Conservation (phyloP, 805 yeast genomes). For the Kodamaea sagamina region DNA sequence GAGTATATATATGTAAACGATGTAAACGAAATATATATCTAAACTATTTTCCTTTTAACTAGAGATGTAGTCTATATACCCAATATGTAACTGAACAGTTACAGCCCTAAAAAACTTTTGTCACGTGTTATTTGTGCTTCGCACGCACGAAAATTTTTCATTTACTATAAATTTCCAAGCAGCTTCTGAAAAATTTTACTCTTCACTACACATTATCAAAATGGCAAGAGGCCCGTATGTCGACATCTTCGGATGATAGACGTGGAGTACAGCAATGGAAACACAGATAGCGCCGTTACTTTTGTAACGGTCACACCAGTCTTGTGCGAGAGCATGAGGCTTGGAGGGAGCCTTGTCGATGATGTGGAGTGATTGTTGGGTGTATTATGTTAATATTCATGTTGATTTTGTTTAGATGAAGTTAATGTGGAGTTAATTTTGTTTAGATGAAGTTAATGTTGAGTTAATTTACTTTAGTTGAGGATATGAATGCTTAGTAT, state of each 20-base stretch:
- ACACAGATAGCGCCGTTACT: conserved; percentile 19
- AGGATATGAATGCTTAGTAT: too few relatives aligned
- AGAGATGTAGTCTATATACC: not conserved
- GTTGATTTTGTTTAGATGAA: not conserved
- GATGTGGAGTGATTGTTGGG: conserved; percentile 21
- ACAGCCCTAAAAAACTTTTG: too few relatives aligned
- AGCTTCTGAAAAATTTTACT: conserved; percentile 5
- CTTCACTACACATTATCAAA: conserved; percentile 26
- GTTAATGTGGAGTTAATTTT: not conserved
- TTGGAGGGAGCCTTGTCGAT: conserved; percentile 51
- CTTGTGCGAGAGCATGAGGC: conserved; percentile 2
- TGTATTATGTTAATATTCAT: not conserved
- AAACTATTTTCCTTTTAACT: too few relatives aligned
- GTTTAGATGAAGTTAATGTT: not conserved
- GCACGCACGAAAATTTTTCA: conserved; percentile 2
- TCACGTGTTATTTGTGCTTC: too few relatives aligned
- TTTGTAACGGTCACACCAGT: conserved; percentile 10
- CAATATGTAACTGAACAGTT: not conserved
- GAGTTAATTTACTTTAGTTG: too few relatives aligned
- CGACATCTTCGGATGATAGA: conserved; percentile 20
- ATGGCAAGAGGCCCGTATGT: conserved; percentile 60
- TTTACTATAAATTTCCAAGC: not conserved
- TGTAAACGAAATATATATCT: too few relatives aligned
- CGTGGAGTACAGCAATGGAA: conserved; percentile 22
- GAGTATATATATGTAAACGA: too few relatives aligned